Conservation (phyloP, 495 filamentous ascomycete species). For the Hamigera avellanea region DNA sequence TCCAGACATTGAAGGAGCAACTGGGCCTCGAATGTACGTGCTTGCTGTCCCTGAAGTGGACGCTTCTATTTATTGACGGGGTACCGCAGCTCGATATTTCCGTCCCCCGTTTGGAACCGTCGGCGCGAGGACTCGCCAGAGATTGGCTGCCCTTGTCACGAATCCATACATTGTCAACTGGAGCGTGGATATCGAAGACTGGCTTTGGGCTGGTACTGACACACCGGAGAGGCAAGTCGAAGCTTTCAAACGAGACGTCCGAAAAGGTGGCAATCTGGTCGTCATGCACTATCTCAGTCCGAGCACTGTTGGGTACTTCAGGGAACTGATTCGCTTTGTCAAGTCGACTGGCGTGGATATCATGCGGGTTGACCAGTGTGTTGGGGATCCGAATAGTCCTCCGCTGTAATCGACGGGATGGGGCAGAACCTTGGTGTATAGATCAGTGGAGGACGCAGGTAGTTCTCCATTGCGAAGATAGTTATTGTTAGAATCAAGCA, state of each 20-base stretch:
- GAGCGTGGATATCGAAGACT: constrained; percentile 72
- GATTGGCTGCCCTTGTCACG: constrained; percentile 40
- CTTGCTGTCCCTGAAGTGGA: not conserved
- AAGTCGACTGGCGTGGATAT: constrained; percentile 54
- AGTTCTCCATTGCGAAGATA: too few species aligned
- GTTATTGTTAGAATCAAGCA: too few species aligned
- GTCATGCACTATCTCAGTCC: constrained; percentile 70
- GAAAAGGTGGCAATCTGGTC: constrained; percentile 56
- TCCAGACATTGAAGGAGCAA: constrained; percentile 40
- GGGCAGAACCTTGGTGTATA: too few species aligned
- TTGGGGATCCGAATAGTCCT: constrained; percentile 45
- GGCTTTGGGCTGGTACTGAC: constrained; percentile 52
- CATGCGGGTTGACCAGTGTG: constrained; percentile 72
- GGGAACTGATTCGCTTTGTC: constrained; percentile 57
- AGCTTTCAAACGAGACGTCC: constrained; percentile 58
- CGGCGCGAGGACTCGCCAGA: constrained; percentile 57
- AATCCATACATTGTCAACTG: constrained; percentile 55
- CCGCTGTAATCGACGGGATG: too few species aligned
- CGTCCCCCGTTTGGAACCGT: constrained; percentile 67
- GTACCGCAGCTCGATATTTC: constrained; percentile 50
- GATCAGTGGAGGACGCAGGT: too few species aligned
- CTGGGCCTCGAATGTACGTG: constrained; percentile 34
- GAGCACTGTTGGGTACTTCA: constrained; percentile 54
- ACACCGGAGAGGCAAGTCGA: constrained; percentile 68
- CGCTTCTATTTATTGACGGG: not conserved